Evolutionary conservation across 768 basidiomycete species (phyloP).

Genomic region (Antrodiella citrinella): DNA sequence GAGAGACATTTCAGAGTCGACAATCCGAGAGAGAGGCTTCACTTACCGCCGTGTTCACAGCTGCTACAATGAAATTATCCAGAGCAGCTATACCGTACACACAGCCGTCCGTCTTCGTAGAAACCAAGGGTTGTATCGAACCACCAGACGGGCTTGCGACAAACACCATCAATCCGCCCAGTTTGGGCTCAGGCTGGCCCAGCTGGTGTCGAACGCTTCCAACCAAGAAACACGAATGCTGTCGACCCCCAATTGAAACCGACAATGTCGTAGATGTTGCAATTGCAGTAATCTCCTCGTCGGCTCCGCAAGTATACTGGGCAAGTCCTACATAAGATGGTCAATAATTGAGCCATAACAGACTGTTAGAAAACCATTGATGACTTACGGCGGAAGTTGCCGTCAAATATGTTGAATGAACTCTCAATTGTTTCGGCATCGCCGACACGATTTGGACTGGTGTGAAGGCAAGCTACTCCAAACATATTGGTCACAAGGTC

Average conservation of each 20-base stretch:
- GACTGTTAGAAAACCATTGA: too few species aligned
- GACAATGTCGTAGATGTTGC: conserved; percentile 14
- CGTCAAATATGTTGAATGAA: conserved; percentile 61
- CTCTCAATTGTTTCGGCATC: conserved; percentile 38
- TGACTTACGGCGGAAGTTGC: conserved; percentile 40
- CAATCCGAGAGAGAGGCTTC: conserved; percentile 22
- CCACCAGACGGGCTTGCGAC: conserved; percentile 10
- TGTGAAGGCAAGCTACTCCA: conserved; percentile 56
- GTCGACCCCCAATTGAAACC: conserved; percentile 5
- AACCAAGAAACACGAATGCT: conserved; percentile 24
- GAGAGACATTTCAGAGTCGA: too few species aligned
- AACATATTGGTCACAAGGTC: conserved; percentile 46
- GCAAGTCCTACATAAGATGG: conserved; percentile 37
- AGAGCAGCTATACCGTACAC: conserved; percentile 55
- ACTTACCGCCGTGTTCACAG: conserved; percentile 66
- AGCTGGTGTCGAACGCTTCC: conserved; percentile 29
- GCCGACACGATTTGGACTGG: conserved; percentile 46
- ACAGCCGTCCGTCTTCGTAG: conserved; percentile 48
- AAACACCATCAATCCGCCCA: conserved; percentile 59
- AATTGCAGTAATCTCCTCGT: conserved; percentile 61
- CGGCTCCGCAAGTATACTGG: conserved; percentile 37
- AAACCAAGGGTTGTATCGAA: conserved; percentile 28
- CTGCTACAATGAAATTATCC: conserved; percentile 48
- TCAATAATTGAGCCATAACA: too few species aligned
- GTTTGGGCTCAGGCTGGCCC: conserved; percentile 26